Evolutionary conservation across 2,329 filamentous ascomycete species (phyloP), one percentile per base, ranked within the genome.

Genomic region (Curvularia sp.): DNA sequence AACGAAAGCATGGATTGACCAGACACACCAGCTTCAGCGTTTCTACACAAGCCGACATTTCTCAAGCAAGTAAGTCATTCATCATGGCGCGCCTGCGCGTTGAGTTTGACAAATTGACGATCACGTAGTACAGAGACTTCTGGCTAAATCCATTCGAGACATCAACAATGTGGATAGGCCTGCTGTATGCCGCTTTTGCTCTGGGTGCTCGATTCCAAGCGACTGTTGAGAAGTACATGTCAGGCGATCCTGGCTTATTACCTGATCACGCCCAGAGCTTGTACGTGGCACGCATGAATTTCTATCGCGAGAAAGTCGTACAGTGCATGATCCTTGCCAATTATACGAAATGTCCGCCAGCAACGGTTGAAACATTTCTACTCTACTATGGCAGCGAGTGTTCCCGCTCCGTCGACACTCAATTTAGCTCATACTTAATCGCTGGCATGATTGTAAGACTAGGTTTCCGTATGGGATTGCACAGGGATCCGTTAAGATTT

Each of bases 101-200:
- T 1, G 10, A 43, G 41, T 1, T 6, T 9, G 23, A 8, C 6
- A 13, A 32, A n/a, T 59, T 68, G 32, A 70, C 41, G 7, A 10
- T 3, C 27, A 32, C 15, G 6, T 47, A 81, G 76, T 82, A 82
- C 52, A 72, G 78, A 27, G 48, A 61, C 2, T 82, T 82, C 60
- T 83, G 80, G 80, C 52, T 59, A n/a, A 68, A 75, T 36, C 78
- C 77, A 1, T 73, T 69, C 9, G 65, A 65, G 18, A 71, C 72
- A 2, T 69, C 80, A 0, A 73, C 78, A 8, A 76, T 78, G 62
- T 82, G 80, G 80, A 60, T 82, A 18, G 79, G 80, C 3, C 68
- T 80, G 1, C 58, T 82, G 7, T 82, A 81, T 61, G 69, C 71
- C 43, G 73, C 79, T 49, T 71, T 81, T n/a, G 58, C 68, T 27